Percentiles rank a stretch among this genome's conserved stretches.
Evolutionary conservation across 768 basidiomycete genomes (phyloP).

Genomic region (Leucocoprinus sp.): DNA sequence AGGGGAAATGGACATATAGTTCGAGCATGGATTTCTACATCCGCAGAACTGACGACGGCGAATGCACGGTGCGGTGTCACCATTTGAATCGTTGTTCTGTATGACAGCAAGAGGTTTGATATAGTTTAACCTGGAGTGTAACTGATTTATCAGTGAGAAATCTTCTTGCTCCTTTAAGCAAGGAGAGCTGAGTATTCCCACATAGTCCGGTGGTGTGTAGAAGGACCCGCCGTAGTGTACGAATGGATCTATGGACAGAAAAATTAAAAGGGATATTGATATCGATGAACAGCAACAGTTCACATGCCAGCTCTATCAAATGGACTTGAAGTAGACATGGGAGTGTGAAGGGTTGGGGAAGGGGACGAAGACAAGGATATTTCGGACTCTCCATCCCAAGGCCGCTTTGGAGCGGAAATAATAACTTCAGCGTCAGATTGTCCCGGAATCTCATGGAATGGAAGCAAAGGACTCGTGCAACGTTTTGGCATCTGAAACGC

Average conservation of each 20-base stretch:
- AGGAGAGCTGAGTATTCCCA: neutral
- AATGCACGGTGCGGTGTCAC: too few relatives aligned
- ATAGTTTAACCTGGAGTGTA: neutral
- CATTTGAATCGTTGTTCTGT: neutral
- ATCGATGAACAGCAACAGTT: neutral
- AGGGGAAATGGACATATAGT: neutral
- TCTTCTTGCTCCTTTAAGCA: neutral
- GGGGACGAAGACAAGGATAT: neutral
- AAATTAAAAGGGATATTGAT: neutral
- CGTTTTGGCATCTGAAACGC: neutral
- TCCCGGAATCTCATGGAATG: constrained; percentile 4
- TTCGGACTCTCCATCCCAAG: neutral
- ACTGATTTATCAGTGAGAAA: neutral
- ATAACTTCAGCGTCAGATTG: neutral
- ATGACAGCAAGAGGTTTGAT: neutral
- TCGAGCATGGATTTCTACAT: constrained; percentile 3
- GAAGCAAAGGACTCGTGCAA: constrained; percentile 6
- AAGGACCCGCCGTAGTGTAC: neutral
- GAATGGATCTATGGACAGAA: neutral
- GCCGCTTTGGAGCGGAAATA: neutral
- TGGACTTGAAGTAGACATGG: constrained; percentile 1
- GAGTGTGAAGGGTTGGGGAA: constrained; percentile 3
- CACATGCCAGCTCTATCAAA: constrained; percentile 1
- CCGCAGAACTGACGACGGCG: constrained; percentile 6
- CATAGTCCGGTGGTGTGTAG: neutral